phyloP scores from a whole-genome alignment of 495 filamentous ascomycete genomes.

The Amphirosellinia nigrospora region DNA sequence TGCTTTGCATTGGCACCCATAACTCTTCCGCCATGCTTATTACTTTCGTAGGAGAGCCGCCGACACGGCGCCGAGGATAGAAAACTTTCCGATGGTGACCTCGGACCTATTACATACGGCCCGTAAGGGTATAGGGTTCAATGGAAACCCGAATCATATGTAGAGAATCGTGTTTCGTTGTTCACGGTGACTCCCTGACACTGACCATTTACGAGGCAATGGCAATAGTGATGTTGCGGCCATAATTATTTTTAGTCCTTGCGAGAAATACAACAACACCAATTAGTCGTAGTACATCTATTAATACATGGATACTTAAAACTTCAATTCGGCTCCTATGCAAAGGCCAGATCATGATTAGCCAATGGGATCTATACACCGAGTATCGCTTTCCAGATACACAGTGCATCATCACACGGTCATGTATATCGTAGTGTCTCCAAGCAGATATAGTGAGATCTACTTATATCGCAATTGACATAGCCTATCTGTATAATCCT shows the following conservation, averaged over 20 bases:
- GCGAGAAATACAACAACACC: not conserved
- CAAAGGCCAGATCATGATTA: not conserved
- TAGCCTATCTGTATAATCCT: not conserved
- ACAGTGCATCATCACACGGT: not conserved
- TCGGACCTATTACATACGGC: constrained; percentile 5
- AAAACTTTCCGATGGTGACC: not conserved
- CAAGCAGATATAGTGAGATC: not conserved
- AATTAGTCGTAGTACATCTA: not conserved
- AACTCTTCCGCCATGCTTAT: not conserved
- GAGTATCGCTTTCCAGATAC: not conserved
- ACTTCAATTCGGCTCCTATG: too few species aligned
- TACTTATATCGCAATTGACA: not conserved
- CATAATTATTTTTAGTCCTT: not conserved
- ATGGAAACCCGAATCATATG: not conserved
- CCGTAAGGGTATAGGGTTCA: not conserved
- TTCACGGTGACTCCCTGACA: not conserved
- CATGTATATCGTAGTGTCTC: not conserved
- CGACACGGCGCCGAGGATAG: constrained; percentile 18
- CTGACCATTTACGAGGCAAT: not conserved
- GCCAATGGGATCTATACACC: not conserved
- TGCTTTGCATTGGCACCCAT: constrained; percentile 10
- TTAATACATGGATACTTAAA: too few species aligned
- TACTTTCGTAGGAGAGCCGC: constrained; percentile 1
- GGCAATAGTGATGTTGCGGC: not conserved
- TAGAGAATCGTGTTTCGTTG: not conserved